Base-by-base conservation (phyloP, 345 rosid species). In the Corchorus capsularis region DNA sequence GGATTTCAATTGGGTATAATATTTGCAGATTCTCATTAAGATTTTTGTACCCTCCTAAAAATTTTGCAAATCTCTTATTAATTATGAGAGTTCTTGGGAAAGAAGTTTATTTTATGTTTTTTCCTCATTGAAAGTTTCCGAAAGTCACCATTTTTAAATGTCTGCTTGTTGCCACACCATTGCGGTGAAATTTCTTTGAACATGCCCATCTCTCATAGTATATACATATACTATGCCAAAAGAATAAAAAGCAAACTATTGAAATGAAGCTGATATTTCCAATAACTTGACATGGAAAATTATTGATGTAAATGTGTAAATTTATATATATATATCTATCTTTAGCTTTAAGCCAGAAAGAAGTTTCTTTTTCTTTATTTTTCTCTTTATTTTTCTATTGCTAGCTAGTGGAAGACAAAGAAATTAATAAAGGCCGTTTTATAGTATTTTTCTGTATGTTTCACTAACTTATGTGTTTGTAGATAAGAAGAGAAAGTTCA, bases 131-230 rank as follows among this genome's bases (percentile, higher is more conserved):
- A 20, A 67, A 46, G 37, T 69, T 50, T 67, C 11, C 37, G 6
- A 67, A 46, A 20, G 6, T 67, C 17, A 0, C 49, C 27, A 17
- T 43, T 10, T 46, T 20, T 22, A 46, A 64, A 46, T 46, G 14
- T 47, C 46, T 46, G 8, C 6, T 62, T 9, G 13, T 49, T 27
- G 57, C 22, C 72, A 68, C 41, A 15, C 57, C 27, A 20, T 32
- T 17, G 43, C 60, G 5, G 73, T 69, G 73, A 69, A 52, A 69
- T 69, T 69, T 69, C 73, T 16, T 16, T 50, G 73, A 64, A 64
- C 15, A 64, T 39, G 19, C 68, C 50, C 32, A 56, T 3, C 32
- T 19, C 9, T 13, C 34, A 4, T 3, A 11, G 9, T 20, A 11
- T 19, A 20, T n/a, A 9, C 8, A 19, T 4, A 3, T 10, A 7